Percentiles rank a stretch among this genome's conserved stretches.
phyloP scores from a whole-genome alignment of 495 filamentous ascomycete genomes.

The Hypoxylon perforatum region DNA sequence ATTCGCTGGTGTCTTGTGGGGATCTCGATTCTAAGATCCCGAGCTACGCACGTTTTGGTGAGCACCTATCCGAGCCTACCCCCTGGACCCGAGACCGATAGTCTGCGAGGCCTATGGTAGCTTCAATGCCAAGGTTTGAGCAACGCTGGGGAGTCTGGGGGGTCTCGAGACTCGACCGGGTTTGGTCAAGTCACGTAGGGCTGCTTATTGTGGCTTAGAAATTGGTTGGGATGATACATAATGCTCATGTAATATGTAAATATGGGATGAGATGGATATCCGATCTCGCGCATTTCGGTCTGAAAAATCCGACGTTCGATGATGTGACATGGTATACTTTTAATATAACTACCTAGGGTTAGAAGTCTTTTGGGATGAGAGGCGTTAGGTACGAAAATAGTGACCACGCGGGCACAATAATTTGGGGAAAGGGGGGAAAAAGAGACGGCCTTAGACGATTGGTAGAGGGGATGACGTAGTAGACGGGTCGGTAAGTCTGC shows the following conservation, averaged over 20 bases:
- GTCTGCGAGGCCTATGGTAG: not conserved
- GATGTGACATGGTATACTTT: constrained; percentile 7
- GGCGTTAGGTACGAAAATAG: constrained; percentile 17
- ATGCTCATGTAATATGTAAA: constrained; percentile 43
- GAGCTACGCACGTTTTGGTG: constrained; percentile 17
- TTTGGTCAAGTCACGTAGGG: not conserved
- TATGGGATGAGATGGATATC: constrained; percentile 10
- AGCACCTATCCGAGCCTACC: constrained; percentile 11
- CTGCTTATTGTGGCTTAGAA: constrained; percentile 40
- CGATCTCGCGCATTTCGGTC: constrained; percentile 10
- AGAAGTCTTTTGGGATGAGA: constrained; percentile 21
- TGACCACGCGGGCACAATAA: not conserved
- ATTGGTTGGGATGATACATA: constrained; percentile 22
- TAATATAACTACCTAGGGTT: constrained; percentile 11
- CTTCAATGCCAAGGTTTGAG: constrained; percentile 3
- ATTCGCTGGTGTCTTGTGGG: constrained; percentile 22
- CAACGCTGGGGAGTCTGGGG: constrained; percentile 23
- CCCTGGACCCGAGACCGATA: constrained; percentile 13
- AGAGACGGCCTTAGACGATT: not conserved
- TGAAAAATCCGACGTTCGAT: constrained; percentile 14
- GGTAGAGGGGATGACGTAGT: constrained; percentile 18
- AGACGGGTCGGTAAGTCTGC: constrained; percentile 8
- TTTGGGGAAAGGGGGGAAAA: constrained; percentile 19
- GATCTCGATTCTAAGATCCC: constrained; percentile 26
- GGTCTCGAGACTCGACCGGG: not conserved